Percentiles rank a stretch among this genome's conserved stretches.
These are phyloP conservation scores for Kluyveromyces starmeri DNA, from an alignment of 805 yeast species.

Conservation along the genomic window DNA sequence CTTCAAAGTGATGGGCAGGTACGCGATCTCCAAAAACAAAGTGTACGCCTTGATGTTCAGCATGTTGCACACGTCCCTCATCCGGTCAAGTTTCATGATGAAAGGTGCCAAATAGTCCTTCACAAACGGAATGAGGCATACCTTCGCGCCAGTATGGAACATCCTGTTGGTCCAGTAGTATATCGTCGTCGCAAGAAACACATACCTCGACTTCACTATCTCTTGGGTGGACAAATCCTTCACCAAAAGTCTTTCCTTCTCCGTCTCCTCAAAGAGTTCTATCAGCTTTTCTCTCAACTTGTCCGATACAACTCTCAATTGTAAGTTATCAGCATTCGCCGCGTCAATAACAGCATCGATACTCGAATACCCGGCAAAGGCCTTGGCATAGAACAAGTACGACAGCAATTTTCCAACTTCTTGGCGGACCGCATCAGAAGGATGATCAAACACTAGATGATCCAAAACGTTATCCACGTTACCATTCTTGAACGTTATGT, in stretches of 20 bases:
- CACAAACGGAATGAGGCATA: conserved; percentile 44
- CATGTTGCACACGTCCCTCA: conserved; percentile 75
- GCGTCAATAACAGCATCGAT: conserved; percentile 11
- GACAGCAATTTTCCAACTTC: conserved; percentile 53
- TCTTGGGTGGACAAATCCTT: conserved; percentile 42
- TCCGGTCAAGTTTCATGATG: conserved; percentile 48
- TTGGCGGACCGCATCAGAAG: conserved; percentile 63
- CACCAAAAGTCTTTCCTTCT: conserved; percentile 29
- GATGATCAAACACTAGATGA: conserved; percentile 43
- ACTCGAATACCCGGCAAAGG: conserved; percentile 17
- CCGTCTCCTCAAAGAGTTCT: conserved; percentile 37
- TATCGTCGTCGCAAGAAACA: conserved; percentile 56
- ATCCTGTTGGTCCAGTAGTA: conserved; percentile 49
- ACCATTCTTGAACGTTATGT: conserved; percentile 49
- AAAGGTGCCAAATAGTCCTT: conserved; percentile 55
- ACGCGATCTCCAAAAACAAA: conserved; percentile 38
- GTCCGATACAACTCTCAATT: conserved; percentile 25
- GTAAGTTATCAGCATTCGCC: conserved; percentile 29
- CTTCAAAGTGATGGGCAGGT: conserved; percentile 36
- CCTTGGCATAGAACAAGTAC: conserved; percentile 19
- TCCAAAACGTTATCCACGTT: conserved; percentile 37
- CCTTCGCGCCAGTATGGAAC: conserved; percentile 44
- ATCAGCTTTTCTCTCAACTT: conserved; percentile 33
- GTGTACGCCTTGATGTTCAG: conserved; percentile 49
- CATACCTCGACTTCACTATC: conserved; percentile 49